Conservation (phyloP, 2,329 filamentous ascomycete genomes). For the Sarocladium kiliense region DNA sequence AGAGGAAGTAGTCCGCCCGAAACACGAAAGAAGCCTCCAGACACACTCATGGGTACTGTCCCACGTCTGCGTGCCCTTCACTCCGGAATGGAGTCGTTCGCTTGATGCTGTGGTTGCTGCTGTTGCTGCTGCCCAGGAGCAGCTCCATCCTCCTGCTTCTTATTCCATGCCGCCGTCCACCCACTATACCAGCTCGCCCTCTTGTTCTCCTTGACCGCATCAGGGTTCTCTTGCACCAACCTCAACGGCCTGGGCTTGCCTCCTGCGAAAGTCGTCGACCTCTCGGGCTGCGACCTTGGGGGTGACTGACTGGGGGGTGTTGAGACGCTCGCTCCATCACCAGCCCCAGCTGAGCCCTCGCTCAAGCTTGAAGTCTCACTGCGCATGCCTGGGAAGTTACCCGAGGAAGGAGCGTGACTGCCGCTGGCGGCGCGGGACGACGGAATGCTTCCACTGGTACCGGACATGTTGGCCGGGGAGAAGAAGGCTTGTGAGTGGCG, state of each 20-base stretch:
- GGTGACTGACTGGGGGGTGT: slow-evolving; percentile 49
- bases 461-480: slow-evolving; percentile 39
- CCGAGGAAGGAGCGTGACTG: slow-evolving; percentile 38
- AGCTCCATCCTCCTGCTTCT: slow-evolving; percentile 40
- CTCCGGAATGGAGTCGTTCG: slow-evolving; percentile 28
- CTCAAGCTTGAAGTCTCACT: slow-evolving; percentile 61
- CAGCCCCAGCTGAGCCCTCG: slow-evolving; percentile 55
- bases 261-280: slow-evolving; percentile 53
- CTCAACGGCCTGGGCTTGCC: slow-evolving; percentile 79
- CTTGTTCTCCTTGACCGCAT: slow-evolving; percentile 44
- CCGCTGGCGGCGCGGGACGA: slow-evolving; percentile 47
- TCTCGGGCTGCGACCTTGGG: slow-evolving; percentile 42
- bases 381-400: slow-evolving; percentile 69
- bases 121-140: slow-evolving; percentile 13
- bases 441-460: slow-evolving; percentile 39
- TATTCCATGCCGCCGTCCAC: slow-evolving; percentile 41
- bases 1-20: not conserved
- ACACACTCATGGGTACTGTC: not conserved
- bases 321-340: slow-evolving; percentile 19
- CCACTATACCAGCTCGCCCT: slow-evolving; percentile 59
- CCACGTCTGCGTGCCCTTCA: slow-evolving; percentile 14
- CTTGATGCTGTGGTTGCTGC: slow-evolving; percentile 10
- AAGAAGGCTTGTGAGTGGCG: slow-evolving; percentile 63
- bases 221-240: slow-evolving; percentile 74
- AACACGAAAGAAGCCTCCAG: slow-evolving; percentile 14